Conservation (phyloP, 1,284 basidiomycete genomes). For the Microbotryum violaceum region DNA sequence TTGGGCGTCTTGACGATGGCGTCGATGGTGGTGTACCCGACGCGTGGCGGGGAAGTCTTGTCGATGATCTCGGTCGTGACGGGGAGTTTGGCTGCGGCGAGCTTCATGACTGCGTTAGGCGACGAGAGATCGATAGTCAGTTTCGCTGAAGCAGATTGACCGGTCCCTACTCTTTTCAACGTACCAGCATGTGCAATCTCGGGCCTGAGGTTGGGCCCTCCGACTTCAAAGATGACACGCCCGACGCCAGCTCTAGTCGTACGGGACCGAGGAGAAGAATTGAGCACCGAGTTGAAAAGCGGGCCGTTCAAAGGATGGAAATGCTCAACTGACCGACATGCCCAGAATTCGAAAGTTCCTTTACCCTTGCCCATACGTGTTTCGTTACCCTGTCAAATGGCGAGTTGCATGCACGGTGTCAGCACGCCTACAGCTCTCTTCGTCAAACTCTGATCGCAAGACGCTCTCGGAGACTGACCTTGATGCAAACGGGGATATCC, state of each 20-base stretch:
- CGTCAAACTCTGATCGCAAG: too few species aligned
- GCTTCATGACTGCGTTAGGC: constrained; percentile 60
- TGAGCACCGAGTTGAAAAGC: not conserved
- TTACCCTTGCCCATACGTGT: constrained; percentile 99
- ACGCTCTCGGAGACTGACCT: constrained; percentile 50
- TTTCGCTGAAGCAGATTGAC: not conserved
- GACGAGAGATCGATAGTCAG: constrained; percentile 1
- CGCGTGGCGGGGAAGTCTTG: constrained; percentile 59
- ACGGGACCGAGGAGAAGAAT: not conserved
- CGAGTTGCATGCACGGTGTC: too few species aligned
- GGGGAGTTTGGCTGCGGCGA: constrained; percentile 84
- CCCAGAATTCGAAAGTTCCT: constrained; percentile 96
- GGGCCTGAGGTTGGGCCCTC: constrained; percentile 79
- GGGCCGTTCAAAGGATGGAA: not conserved
- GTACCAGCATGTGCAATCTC: constrained; percentile 87
- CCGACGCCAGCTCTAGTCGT: constrained; percentile 70
- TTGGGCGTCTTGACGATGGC: constrained; percentile 7
- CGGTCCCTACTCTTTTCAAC: constrained; percentile 28
- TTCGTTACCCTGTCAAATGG: constrained; percentile 69
- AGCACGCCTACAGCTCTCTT: too few species aligned
- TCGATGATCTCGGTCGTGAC: constrained; percentile 83
- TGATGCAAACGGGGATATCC: constrained; percentile 93
- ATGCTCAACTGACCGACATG: constrained; percentile 60
- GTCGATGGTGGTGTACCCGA: constrained; percentile 51
- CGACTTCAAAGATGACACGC: constrained; percentile 89